Base-by-base conservation (phyloP, 768 basidiomycete species). In the Tulasnella sp. region DNA sequence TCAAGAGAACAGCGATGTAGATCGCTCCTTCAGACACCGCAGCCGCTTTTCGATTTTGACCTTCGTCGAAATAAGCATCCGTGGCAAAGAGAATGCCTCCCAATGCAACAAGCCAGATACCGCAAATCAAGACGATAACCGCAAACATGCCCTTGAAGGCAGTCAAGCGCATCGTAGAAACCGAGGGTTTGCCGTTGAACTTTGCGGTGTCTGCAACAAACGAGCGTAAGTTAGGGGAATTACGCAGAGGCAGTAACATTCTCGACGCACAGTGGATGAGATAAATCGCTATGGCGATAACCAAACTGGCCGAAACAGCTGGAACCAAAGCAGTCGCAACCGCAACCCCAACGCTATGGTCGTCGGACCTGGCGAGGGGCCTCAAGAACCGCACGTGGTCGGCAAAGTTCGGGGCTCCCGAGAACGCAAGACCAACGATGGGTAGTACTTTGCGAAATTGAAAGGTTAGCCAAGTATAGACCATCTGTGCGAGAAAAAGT, bases 51-150 rank as follows among this genome's bases (percentile, higher is more conserved):
- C 83, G 72, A n/a, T 86, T 86, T 9, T 84, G 83, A 28, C 86
- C 85, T 0, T 84, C 84, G 76, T 86, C 89, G 82, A 95, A 89
- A 0, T 44, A 44, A 9, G 92, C 89, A 81, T 89, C 89, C 54
- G 93, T 87, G 3, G 93, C 88, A 83, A 91, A 95, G 41, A 95
- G 83, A 22, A 95, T 85, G n/a, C 92, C 90, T 12, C 92, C 93
- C n/a, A 91, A 88, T 24, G 89, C 86, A 60, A 93, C 85, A 31
- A 94, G 86, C 90, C 93, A 93, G 42, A 93, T 84, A 20, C 89
- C 88, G 24, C 87, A 90, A 79, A 92, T 86, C 34, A 86, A 83
- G 14, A 89, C 87, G 76, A 94, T 84, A 34, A 91, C 85, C 83
- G 88, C 90, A 86, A 93, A 94, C 42, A 90, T 89, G 20, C 90